Evolutionary conservation across 345 rosid genomes (phyloP).

Genomic region (Lumnitzera littorea): DNA sequence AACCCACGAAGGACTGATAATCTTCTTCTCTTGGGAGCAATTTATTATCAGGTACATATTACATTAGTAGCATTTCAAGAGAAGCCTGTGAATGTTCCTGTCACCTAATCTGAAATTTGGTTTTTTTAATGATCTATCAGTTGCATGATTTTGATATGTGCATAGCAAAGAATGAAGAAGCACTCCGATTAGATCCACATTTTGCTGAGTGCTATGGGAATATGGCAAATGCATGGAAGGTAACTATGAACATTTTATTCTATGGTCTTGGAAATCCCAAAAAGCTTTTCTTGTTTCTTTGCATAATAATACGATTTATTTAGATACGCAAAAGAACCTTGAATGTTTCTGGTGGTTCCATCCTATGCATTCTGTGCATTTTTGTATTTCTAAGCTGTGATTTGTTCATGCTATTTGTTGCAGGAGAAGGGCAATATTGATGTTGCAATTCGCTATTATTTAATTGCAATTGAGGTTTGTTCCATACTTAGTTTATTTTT

Average conservation of each 20-base stretch:
- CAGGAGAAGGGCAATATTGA: slow-evolving; percentile 98
- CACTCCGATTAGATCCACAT: slow-evolving; percentile 79
- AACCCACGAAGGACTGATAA: slow-evolving; percentile 80
- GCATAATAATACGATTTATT: not conserved
- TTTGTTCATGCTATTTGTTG: slow-evolving; percentile 3
- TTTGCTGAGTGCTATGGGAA: slow-evolving; percentile 99
- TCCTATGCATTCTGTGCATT: no score
- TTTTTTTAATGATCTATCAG: slow-evolving; percentile 21
- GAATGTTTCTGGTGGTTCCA: not conserved
- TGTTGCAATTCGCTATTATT: slow-evolving; percentile 80
- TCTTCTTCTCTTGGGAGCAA: slow-evolving; percentile 93
- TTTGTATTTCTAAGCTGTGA: not conserved
- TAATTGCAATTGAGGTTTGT: slow-evolving; percentile 95
- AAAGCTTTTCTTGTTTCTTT: not conserved
- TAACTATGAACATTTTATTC: slow-evolving; percentile 11
- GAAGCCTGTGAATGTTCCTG: not conserved
- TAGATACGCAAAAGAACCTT: not conserved
- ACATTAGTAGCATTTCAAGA: not conserved
- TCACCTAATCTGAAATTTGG: not conserved
- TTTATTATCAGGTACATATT: slow-evolving; percentile 71
- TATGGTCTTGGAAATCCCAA: not conserved
- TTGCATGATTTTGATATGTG: slow-evolving; percentile 96
- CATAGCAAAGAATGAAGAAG: slow-evolving; percentile 91
- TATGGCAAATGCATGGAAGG: slow-evolving; percentile 99
- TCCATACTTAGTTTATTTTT: not conserved